A percentile compares a stretch with the other conserved stretches of the same genome.
Evolutionary conservation across 257 asterid genomes (phyloP).

Genomic region (Thymus mandschuricus): DNA sequence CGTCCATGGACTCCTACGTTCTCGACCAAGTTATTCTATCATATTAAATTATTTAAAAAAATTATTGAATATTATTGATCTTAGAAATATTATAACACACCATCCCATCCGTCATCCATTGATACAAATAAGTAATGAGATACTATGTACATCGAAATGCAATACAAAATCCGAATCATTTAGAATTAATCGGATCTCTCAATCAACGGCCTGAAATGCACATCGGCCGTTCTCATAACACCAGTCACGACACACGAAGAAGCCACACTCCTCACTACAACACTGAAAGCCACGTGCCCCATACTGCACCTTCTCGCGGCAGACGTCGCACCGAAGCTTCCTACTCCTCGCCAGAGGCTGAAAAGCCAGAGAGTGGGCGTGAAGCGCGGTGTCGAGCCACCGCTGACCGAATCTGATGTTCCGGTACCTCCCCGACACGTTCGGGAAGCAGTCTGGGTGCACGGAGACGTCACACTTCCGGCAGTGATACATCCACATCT

Average conservation of each 20-base stretch:
- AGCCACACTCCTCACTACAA: background rate
- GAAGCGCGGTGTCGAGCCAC: background rate
- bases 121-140: too few relatives aligned
- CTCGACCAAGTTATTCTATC: too few relatives aligned
- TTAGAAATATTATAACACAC: too few relatives aligned
- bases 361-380: background rate
- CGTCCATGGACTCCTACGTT: too few relatives aligned
- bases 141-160: too few relatives aligned
- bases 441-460: background rate
- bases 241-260: background rate
- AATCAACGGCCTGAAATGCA: too few relatives aligned
- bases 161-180: too few relatives aligned
- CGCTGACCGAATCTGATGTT: background rate
- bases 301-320: background rate
- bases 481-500: conserved; percentile 1
- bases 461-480: background rate
- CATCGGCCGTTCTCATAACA: too few relatives aligned
- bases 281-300: background rate
- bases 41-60: too few relatives aligned
- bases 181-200: too few relatives aligned
- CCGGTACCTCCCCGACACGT: background rate
- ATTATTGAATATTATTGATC: too few relatives aligned
- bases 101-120: too few relatives aligned
- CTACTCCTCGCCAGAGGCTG: background rate
- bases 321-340: background rate